Evolutionary conservation across 257 asterid genomes (phyloP).

Genomic region (Rauvolfia tetraphylla): DNA sequence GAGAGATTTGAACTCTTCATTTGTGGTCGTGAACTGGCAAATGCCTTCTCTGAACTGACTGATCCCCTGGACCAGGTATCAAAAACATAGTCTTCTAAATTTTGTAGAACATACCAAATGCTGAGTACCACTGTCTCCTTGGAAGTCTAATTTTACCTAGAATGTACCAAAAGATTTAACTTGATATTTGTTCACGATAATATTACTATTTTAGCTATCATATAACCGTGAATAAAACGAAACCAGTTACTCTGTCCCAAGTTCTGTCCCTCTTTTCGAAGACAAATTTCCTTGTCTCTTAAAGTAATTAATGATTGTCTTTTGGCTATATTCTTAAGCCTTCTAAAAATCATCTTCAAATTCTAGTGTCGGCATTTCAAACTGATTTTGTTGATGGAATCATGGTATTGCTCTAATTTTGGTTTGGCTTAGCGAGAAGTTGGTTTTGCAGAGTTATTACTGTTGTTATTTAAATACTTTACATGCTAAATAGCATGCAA

Average conservation of each 20-base stretch:
- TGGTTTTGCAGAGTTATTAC: background rate
- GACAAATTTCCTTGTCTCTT: background rate
- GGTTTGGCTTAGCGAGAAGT: background rate
- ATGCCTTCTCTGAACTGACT: constrained; percentile 91
- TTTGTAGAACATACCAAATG: background rate
- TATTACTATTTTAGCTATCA: background rate
- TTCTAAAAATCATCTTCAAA: background rate
- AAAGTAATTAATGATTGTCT: background rate
- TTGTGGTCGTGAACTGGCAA: constrained; percentile 89
- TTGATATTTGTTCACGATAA: background rate
- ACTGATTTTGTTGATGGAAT: background rate
- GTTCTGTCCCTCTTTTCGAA: background rate
- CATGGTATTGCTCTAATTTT: background rate
- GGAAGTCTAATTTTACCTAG: background rate
- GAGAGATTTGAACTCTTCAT: constrained; percentile 95
- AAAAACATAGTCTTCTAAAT: background rate
- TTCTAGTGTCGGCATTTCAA: background rate
- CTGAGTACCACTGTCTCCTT: background rate
- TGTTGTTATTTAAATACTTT: background rate
- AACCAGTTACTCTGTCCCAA: background rate
- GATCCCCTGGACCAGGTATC: constrained; percentile 92
- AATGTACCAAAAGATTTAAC: background rate
- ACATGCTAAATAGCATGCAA: background rate
- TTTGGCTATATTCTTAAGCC: background rate
- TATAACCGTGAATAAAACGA: background rate